Base-by-base conservation (phyloP, 108 stramenopile species). In the Seminavis robusta region DNA sequence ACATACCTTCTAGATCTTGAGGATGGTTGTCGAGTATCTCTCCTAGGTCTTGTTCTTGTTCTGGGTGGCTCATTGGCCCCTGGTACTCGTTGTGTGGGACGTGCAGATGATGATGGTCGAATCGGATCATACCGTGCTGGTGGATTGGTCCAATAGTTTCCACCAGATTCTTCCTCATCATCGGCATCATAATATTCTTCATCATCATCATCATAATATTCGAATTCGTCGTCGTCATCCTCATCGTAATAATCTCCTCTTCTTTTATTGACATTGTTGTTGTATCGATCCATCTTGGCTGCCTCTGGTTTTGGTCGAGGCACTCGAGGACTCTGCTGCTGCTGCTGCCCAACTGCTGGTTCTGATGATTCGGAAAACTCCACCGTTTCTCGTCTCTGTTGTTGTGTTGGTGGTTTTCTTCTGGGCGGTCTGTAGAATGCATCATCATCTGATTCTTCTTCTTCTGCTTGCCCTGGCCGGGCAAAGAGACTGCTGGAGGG, bases 131-230 rank as follows among this genome's bases (percentile, higher is more conserved):
- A 26, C n/a, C 23, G n/a, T 16, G 25, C n/a, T n/a, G 25, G 10
- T 48, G 47, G 47, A 23, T 48, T 48, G 4, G 21, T 3, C 47
- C 47, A 48, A 24, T 27, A 48, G 47, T 48, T 48, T 17, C 47
- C 47, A 5, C 5, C 10, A 2, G 47, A 3, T 48, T 24, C 28
- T 6, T 24, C 47, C 6, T 48, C 47, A 4, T 48, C 47, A 3
- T 48, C 47, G 3, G 8, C 36, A 8, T 37, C 36, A 13, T 48
- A 23, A 26, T 48, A 23, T 24, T 48, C 20, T 16, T 48, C n/a
- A 8, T 37, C 36, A 13, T 48, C 47, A 26, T 48, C 47, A n/a
- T 48, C 20, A 28, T 48, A 24, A 28, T 48, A 48, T 6, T 48
- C 47, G 6, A 27, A 23, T 27, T 48, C 47, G 47, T 48, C 47